These are phyloP conservation scores for Austroboletus festivus DNA, from an alignment of 768 basidiomycete species.

Conservation along the genomic window DNA sequence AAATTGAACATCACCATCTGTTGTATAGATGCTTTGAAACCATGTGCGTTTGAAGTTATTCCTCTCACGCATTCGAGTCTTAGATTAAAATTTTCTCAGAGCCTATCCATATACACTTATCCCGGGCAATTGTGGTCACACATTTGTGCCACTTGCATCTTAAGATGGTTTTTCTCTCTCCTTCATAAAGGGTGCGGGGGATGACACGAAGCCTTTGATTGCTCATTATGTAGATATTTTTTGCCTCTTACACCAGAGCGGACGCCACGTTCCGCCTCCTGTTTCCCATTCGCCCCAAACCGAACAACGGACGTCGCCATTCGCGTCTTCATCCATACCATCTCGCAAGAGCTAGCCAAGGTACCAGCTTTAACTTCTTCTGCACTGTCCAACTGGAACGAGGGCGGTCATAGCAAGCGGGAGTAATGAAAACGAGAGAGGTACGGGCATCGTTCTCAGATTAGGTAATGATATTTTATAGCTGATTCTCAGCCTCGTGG, in stretches of 20 bases:
- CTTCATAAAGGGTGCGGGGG: slow-evolving; percentile 58
- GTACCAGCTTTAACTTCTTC: slow-evolving; percentile 29
- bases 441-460: slow-evolving; percentile 35
- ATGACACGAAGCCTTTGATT: slow-evolving; percentile 68
- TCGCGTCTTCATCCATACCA: slow-evolving; percentile 49
- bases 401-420: slow-evolving; percentile 44
- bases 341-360: slow-evolving; percentile 40
- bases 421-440: slow-evolving; percentile 62
- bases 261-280: slow-evolving; percentile 45
- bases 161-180: slow-evolving; percentile 68
- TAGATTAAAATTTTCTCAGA: slow-evolving; percentile 21
- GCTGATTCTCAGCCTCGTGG: slow-evolving; percentile 8
- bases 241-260: slow-evolving; percentile 51
- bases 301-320: slow-evolving; percentile 51
- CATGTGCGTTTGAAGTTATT: slow-evolving; percentile 34
- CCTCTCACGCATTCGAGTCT: neutral
- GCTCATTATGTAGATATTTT: slow-evolving; percentile 60
- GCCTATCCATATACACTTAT: slow-evolving; percentile 57
- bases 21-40: slow-evolving; percentile 58
- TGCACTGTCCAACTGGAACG: slow-evolving; percentile 48
- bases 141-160: slow-evolving; percentile 63
- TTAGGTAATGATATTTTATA: slow-evolving; percentile 1
- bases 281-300: slow-evolving; percentile 65
- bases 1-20: slow-evolving; percentile 11
- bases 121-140: slow-evolving; percentile 60